A percentile compares a stretch with the other conserved stretches of the same genome.
phyloP scores from a whole-genome alignment of 2,329 filamentous ascomycete genomes.

The Aureobasidium sp. region DNA sequence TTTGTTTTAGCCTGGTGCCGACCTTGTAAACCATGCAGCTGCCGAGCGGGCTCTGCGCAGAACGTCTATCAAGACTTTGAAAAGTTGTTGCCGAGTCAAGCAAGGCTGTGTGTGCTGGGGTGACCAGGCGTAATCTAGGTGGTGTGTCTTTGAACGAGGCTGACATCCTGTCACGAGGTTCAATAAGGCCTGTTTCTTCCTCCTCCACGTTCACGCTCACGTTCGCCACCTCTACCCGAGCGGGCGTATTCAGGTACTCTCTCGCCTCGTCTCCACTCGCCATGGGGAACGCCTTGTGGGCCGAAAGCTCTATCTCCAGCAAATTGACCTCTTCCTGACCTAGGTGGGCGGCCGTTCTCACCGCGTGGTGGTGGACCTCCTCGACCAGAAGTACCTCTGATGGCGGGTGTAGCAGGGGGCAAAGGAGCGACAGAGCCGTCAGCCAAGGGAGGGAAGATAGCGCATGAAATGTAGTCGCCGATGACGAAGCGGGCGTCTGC shows the following conservation, averaged over 20 bases:
- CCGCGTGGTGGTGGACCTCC: conserved; percentile 21
- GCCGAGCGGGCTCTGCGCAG: neutral
- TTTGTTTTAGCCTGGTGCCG: neutral
- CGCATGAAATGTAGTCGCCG: conserved; percentile 80
- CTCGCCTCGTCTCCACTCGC: conserved; percentile 33
- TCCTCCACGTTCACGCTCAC: conserved; percentile 16
- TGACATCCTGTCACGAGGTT: neutral
- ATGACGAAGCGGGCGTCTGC: conserved; percentile 73
- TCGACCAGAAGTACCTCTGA: conserved; percentile 33
- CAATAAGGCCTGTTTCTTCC: conserved; percentile 15
- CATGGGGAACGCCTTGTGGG: conserved; percentile 22
- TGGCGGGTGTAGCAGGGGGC: conserved; percentile 38
- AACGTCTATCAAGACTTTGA: too few relatives aligned
- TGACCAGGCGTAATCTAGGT: neutral
- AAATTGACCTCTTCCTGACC: conserved; percentile 15
- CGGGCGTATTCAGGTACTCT: conserved; percentile 23
- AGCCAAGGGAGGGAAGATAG: conserved; percentile 64
- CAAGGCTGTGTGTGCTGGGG: neutral
- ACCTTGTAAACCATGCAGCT: too few relatives aligned
- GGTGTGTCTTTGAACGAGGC: neutral
- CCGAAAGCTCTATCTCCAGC: conserved; percentile 21
- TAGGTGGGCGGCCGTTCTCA: conserved; percentile 22
- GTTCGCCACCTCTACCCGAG: conserved; percentile 16
- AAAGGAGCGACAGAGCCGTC: conserved; percentile 65
- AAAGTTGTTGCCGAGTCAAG: neutral